Evolutionary conservation across 1,139 yeast genomes (phyloP).

Genomic region (Sugiyamaella xylanicola): DNA sequence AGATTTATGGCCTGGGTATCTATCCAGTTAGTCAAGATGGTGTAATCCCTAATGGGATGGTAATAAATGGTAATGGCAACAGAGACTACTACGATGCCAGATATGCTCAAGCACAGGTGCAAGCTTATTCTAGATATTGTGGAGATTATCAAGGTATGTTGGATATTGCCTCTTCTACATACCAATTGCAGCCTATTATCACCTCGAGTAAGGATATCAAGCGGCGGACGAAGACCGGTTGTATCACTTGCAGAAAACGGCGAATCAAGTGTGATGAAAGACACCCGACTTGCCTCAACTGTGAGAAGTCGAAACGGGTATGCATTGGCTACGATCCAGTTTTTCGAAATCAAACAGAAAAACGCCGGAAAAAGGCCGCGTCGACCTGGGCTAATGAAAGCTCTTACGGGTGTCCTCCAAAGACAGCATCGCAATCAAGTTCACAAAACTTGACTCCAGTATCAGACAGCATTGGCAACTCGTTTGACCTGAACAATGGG

Average conservation of each 20-base stretch:
- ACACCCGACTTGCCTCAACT: constrained; percentile 71
- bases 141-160: constrained; percentile 16
- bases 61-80: constrained; percentile 8
- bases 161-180: constrained; percentile 11
- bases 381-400: constrained; percentile 12
- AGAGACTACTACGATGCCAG: constrained; percentile 5
- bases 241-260: constrained; percentile 71
- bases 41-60: constrained; percentile 2
- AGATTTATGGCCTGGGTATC: constrained; percentile 12
- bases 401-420: constrained; percentile 3
- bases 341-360: constrained; percentile 32
- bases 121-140: constrained; percentile 10
- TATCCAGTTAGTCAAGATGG: constrained; percentile 12
- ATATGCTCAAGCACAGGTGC: constrained; percentile 12
- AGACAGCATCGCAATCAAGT: background rate
- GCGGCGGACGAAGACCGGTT: constrained; percentile 68
- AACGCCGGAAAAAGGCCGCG: constrained; percentile 24
- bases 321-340: constrained; percentile 65
- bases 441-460: background rate
- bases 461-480: background rate
- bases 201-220: constrained; percentile 38
- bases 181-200: constrained; percentile 20
- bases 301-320: constrained; percentile 67
- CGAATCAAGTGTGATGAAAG: constrained; percentile 73
- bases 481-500: background rate